Evolutionary conservation across 2,329 filamentous ascomycete species (phyloP), one percentile per base, ranked within the genome.

Genomic region (Blumeria hordei): DNA sequence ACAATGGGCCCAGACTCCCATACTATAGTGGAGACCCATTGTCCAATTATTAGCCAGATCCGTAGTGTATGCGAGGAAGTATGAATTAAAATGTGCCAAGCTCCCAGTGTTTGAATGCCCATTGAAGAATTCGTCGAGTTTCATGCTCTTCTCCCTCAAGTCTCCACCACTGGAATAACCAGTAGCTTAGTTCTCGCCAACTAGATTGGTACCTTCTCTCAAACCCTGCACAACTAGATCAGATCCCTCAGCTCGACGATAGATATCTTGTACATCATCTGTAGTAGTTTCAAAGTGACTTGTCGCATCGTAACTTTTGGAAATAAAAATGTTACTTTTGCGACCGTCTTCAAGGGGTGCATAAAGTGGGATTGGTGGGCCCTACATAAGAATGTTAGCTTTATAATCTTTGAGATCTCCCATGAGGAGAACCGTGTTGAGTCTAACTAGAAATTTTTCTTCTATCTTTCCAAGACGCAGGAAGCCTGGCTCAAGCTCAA

Each of bases 261-360:
- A 98, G 63, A 98, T 86, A 67, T 96, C 86, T 72, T 82, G 83
- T 66, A 98, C 88, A 69, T 98, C 90, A 68, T 95, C 92, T 71
- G 75, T 77, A 50, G 73, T 76, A 37, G 87, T 95, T 78, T 98
- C 92, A 65, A 98, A 98, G 75, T 98, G 92, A 68, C 85, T 94
- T 60, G 85, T 93, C 54, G 93, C 87, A 66, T 98, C 93, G 71
- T 98, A 98, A 73, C 87, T 94, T 80, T 93, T 95, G 65, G 88
- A 94, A 67, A 98, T 88, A 73, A 88, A 98, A 69, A 98, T 83
- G 70, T 88, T 88, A 73, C 95, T 88, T 62, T 81, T 83, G 62
- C 72, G 74, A 59, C 92, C 92, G 65, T 82, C 78, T 65, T 86
- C 84, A 52, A 90, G 68, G 21, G 92, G 93, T 71, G 94, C 88